A percentile compares a stretch with the other conserved stretches of the same genome.
Evolutionary conservation across 495 filamentous ascomycete genomes (phyloP).

Genomic region (Thermochaetoides thermophila): DNA sequence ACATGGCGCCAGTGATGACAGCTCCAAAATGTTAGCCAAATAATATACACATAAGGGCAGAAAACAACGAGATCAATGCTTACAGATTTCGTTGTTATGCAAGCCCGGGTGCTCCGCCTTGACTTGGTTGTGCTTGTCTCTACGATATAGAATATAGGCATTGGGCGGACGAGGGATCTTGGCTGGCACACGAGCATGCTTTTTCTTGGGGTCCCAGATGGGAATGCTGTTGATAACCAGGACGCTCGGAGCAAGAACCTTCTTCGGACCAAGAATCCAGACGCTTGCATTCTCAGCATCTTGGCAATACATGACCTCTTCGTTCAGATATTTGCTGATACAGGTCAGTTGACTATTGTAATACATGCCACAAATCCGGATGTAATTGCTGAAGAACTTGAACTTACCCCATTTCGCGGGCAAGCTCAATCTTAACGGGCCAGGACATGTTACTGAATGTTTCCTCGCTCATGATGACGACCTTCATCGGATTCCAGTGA

Average conservation of each 20-base stretch:
- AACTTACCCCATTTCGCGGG: slow-evolving; percentile 6
- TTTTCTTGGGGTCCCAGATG: slow-evolving; percentile 6
- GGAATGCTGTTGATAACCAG: slow-evolving; percentile 2
- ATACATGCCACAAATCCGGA: background rate
- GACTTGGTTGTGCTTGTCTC: slow-evolving; percentile 6
- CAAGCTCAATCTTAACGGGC: slow-evolving; percentile 2
- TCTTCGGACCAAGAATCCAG: slow-evolving; percentile 8
- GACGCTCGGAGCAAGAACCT: slow-evolving; percentile 2
- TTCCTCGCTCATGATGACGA: slow-evolving; percentile 9
- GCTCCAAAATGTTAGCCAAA: slow-evolving; percentile 8
- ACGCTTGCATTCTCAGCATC: slow-evolving; percentile 4
- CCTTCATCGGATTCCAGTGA: slow-evolving; percentile 8
- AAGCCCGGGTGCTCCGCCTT: slow-evolving; percentile 5
- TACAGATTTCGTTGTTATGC: slow-evolving; percentile 16
- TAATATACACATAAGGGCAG: too few relatives aligned
- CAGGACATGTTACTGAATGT: slow-evolving; percentile 2
- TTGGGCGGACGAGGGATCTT: slow-evolving; percentile 14
- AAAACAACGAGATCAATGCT: background rate
- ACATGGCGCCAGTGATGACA: slow-evolving; percentile 12
- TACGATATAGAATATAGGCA: slow-evolving; percentile 16
- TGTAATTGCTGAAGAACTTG: background rate
- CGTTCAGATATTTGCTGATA: slow-evolving; percentile 3
- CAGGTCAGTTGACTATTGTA: too few relatives aligned
- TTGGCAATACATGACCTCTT: slow-evolving; percentile 8
- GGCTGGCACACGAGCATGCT: slow-evolving; percentile 1